A percentile compares a stretch with the other conserved stretches of the same genome.
Evolutionary conservation across 2,329 filamentous ascomycete species (phyloP).

Genomic region (Microdochium nivale): DNA sequence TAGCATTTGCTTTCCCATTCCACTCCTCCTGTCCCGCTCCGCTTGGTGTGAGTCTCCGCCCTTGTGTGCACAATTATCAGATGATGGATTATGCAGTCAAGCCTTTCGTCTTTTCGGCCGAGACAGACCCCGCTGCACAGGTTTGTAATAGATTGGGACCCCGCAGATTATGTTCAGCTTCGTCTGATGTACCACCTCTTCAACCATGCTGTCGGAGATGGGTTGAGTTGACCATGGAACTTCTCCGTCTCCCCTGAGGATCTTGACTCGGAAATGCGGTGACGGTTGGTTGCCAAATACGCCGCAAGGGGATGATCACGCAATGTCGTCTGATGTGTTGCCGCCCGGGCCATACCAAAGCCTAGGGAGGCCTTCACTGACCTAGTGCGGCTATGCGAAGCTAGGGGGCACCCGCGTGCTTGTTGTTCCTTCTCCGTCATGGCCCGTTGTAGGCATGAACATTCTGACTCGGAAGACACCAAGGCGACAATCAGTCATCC

Average conservation of each 20-base stretch:
- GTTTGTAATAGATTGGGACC: background rate
- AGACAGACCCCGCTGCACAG: background rate
- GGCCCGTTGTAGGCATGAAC: background rate
- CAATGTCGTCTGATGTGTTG: background rate
- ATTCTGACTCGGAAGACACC: background rate
- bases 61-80: background rate
- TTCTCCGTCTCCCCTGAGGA: background rate
- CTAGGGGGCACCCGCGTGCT: background rate
- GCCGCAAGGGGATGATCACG: background rate
- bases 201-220: background rate
- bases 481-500: background rate
- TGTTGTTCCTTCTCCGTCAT: background rate
- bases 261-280: background rate
- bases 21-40: background rate
- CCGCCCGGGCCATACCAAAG: background rate
- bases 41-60: background rate
- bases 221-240: background rate
- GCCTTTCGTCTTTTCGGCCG: background rate
- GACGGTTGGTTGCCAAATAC: background rate
- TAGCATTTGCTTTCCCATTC: background rate
- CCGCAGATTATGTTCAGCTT: background rate
- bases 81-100: background rate
- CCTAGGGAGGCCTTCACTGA: background rate
- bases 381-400: background rate
- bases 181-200: background rate